These are phyloP conservation scores for Phytophthora ramorum DNA, from an alignment of 352 stramenopile genomes.

Conservation along the genomic window DNA sequence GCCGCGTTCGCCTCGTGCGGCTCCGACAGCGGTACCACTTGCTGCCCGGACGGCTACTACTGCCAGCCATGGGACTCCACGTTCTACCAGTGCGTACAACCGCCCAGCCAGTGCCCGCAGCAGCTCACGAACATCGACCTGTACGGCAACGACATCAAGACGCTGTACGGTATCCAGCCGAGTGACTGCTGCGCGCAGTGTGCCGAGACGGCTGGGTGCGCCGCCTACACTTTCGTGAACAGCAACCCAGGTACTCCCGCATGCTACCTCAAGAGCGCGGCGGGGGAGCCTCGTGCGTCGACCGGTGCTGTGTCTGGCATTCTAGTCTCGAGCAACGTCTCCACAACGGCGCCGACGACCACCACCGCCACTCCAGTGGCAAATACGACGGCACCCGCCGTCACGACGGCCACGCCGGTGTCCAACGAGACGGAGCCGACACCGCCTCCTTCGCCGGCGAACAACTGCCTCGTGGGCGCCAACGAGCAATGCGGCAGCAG, in stretches of 20 bases:
- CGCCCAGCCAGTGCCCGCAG: constrained; percentile 26
- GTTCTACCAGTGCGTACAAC: constrained; percentile 48
- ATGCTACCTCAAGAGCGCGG: constrained; percentile 39
- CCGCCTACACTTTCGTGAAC: constrained; percentile 55
- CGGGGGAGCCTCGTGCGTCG: constrained; percentile 10
- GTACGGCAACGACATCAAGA: constrained; percentile 49
- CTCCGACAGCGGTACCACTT: constrained; percentile 15
- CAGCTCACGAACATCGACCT: constrained; percentile 44
- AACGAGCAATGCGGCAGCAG: constrained; percentile 9
- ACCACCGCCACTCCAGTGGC: constrained; percentile 1
- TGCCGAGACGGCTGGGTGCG: constrained; percentile 29
- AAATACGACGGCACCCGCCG: background rate
- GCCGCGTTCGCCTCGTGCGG: constrained; percentile 1
- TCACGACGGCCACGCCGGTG: background rate
- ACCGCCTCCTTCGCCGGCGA: constrained; percentile 9
- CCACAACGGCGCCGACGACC: constrained; percentile 3
- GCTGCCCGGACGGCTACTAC: constrained; percentile 38
- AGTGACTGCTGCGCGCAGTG: constrained; percentile 41
- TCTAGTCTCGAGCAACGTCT: constrained; percentile 16
- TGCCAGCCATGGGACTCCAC: constrained; percentile 60
- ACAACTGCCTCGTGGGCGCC: constrained; percentile 18
- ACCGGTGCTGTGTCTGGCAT: constrained; percentile 34
- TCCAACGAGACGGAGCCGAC: constrained; percentile 12
- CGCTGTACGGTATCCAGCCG: constrained; percentile 36
- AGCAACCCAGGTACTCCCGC: constrained; percentile 29